Evolutionary conservation across 768 basidiomycete genomes (phyloP), one percentile per base, ranked within the genome.

Genomic region (Pleurotus tuber-regium): DNA sequence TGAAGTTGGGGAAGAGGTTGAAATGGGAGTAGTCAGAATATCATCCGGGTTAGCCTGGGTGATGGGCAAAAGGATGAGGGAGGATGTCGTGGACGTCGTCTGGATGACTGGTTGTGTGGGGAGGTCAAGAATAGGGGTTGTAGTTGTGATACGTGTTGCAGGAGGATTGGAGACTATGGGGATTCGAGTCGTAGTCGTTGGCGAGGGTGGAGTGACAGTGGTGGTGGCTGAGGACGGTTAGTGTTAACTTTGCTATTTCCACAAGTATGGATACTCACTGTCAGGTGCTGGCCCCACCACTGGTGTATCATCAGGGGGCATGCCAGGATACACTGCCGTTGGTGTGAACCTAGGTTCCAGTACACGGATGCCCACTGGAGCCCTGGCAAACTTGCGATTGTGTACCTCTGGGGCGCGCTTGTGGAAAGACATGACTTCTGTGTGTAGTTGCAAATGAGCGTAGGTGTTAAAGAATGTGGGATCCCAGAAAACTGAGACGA

Each of bases 301-400:
- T n/a, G n/a, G n/a, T n/a, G n/a, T n/a, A n/a, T n/a, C n/a, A n/a
- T n/a, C n/a, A n/a, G n/a, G n/a, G 12, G 18, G 9, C 29, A 24
- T 26, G 12, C 31, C 46, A 26, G 43, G 43, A n/a, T 26, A 47
- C n/a, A 47, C 33, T 5, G 46, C 46, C 8, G 46, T 47, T 26
- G 46, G 46, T 11, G 29, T 33, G 46, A 47, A 47, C 46, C 46
- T 14, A n/a, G 46, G 46, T n/a, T 33, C 21, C 16, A 47, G 30
- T 7, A 8, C 41, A 12, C 23, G 46, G 33, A 26, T 26, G 29
- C 46, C 46, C 30, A 30, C 46, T 31, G 46, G 46, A 35, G 31
- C 28, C 30, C 46, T 31, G 30, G 46, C 46, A 14, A 47, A 47
- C 31, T 47, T 47, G 46, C 25, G 46, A 33, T 29, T 47, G 30